These are phyloP conservation scores for Colletotrichum kahawae DNA, from an alignment of 2,329 filamentous ascomycete genomes.

Conservation along the genomic window DNA sequence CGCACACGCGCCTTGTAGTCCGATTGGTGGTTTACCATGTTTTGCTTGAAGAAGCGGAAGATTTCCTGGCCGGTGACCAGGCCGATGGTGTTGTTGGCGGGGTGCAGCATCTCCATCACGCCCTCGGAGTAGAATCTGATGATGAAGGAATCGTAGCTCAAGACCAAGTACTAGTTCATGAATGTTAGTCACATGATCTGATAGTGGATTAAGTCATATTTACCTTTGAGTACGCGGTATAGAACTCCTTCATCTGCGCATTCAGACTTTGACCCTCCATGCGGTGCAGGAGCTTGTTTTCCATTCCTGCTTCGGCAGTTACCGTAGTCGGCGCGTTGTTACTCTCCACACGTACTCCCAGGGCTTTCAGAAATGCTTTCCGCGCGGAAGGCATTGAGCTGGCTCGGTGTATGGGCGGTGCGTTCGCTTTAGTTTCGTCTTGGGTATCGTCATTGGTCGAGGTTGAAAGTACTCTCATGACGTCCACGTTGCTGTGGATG, in stretches of 20 bases:
- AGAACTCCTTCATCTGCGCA: slow-evolving; percentile 32
- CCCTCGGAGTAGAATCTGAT: slow-evolving; percentile 31
- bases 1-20: slow-evolving; percentile 29
- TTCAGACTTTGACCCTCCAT: slow-evolving; percentile 29
- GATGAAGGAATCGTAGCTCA: slow-evolving; percentile 26
- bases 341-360: background rate
- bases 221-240: slow-evolving; percentile 31
- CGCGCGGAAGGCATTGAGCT: background rate
- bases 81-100: slow-evolving; percentile 26
- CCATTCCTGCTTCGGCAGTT: slow-evolving; percentile 26
- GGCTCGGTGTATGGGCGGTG: background rate
- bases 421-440: background rate
- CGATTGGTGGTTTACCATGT: slow-evolving; percentile 26
- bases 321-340: background rate
- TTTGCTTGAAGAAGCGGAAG: slow-evolving; percentile 30
- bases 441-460: background rate
- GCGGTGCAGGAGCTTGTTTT: slow-evolving; percentile 25
- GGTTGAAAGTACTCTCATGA: slow-evolving; percentile 45
- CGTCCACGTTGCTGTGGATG: slow-evolving; percentile 50
- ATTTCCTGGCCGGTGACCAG: slow-evolving; percentile 27
- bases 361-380: slow-evolving; percentile 6
- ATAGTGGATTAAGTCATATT: background rate
- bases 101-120: slow-evolving; percentile 27
- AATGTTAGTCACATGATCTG: background rate
- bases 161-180: slow-evolving; percentile 23